A percentile compares a stretch with the other conserved stretches of the same genome.
phyloP scores from a whole-genome alignment of 108 stramenopile species.

The Mediolabrus comicus region DNA sequence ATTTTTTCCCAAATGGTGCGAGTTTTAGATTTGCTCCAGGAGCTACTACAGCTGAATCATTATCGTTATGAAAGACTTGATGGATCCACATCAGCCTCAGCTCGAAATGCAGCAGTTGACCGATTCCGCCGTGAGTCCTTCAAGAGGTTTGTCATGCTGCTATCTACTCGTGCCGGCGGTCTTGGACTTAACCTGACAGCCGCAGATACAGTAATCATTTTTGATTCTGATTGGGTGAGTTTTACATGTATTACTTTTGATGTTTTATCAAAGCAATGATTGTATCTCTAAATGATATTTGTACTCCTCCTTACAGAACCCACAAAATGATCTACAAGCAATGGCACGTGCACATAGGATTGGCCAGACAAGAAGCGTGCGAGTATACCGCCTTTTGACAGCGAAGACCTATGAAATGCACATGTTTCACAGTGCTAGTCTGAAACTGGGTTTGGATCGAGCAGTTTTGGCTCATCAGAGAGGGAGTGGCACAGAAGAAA shows the following conservation, averaged over 20 bases:
- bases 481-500: constrained; percentile 54
- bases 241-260: too few relatives aligned
- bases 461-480: constrained; percentile 92
- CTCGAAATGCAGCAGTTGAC: constrained; percentile 89
- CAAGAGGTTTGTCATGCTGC: constrained; percentile 91
- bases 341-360: constrained; percentile 97
- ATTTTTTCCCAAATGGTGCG: constrained; percentile 98
- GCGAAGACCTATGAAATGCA: constrained; percentile 97
- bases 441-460: constrained; percentile 95
- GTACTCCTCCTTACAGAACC: too few relatives aligned
- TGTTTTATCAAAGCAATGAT: too few relatives aligned
- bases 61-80: constrained; percentile 88
- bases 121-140: constrained; percentile 81
- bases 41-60: constrained; percentile 78
- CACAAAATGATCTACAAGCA: constrained; percentile 95
- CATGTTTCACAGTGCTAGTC: constrained; percentile 96
- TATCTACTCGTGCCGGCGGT: constrained; percentile 93
- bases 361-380: constrained; percentile 85
- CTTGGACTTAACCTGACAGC: constrained; percentile 90
- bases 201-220: constrained; percentile 97
- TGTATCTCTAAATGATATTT: too few relatives aligned
- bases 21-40: constrained; percentile 91
- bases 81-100: constrained; percentile 85
- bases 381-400: constrained; percentile 87
- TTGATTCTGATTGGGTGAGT: constrained; percentile 90